phyloP scores from a whole-genome alignment of 768 basidiomycete genomes.

The Collybiopsis luxurians region DNA sequence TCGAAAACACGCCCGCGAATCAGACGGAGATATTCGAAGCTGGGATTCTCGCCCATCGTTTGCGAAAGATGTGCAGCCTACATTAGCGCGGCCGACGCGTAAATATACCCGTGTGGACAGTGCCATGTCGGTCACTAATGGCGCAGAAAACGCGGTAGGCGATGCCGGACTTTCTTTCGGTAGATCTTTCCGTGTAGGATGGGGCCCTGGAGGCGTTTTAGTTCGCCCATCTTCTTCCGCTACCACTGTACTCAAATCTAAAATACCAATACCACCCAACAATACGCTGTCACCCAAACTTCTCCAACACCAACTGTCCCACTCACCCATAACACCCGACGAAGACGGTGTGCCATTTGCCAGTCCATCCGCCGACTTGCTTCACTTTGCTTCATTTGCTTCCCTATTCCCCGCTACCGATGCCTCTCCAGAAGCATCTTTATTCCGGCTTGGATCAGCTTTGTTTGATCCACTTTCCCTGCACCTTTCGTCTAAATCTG shows the following conservation, averaged over 20 bases:
- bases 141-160: constrained; percentile 59
- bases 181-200: constrained; percentile 85
- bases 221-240: constrained; percentile 66
- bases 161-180: constrained; percentile 89
- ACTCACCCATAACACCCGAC: constrained; percentile 69
- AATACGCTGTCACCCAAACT: constrained; percentile 53
- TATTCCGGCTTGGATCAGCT: constrained; percentile 87
- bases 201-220: constrained; percentile 80
- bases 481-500: constrained; percentile 44
- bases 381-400: constrained; percentile 79
- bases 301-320: constrained; percentile 72
- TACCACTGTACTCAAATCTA: constrained; percentile 53
- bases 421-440: constrained; percentile 65
- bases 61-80: constrained; percentile 66
- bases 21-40: constrained; percentile 67
- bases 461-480: constrained; percentile 86
- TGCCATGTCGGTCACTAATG: constrained; percentile 61
- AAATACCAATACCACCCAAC: constrained; percentile 39
- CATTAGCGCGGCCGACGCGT: constrained; percentile 67
- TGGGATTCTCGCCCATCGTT: constrained; percentile 71
- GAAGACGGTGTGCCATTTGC: constrained; percentile 71
- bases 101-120: constrained; percentile 78
- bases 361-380: constrained; percentile 49
- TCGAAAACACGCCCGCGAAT: constrained; percentile 77
- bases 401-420: constrained; percentile 71